Conservation (phyloP, 2,329 filamentous ascomycete species). For the Paraconiothyrium sp. region DNA sequence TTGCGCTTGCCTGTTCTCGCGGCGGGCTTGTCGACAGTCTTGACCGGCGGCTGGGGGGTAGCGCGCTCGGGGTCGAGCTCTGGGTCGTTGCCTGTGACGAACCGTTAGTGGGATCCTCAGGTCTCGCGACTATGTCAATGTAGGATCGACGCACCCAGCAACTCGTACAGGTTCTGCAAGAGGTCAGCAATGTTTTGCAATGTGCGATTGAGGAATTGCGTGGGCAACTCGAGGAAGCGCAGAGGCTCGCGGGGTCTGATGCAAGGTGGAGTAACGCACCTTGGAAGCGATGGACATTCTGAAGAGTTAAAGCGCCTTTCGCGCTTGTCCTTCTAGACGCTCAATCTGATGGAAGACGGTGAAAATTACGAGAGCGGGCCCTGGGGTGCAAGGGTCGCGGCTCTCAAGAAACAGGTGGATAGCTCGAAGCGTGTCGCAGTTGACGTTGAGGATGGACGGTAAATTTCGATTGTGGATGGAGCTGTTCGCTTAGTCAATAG, state of each 20-base stretch:
- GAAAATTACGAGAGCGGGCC: conserved; percentile 50
- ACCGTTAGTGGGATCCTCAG: conserved; percentile 26
- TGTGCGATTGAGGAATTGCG: conserved; percentile 6
- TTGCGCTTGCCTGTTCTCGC: conserved; percentile 87
- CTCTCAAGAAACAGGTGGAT: conserved; percentile 43
- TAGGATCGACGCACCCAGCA: conserved; percentile 78
- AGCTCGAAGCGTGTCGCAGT: conserved; percentile 24
- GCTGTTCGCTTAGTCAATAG: conserved; percentile 41
- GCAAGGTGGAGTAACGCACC: conserved; percentile 43
- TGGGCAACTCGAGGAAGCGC: conserved; percentile 14
- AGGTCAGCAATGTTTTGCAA: conserved; percentile 47
- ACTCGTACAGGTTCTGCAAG: conserved; percentile 91
- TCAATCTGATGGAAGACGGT: conserved; percentile 47
- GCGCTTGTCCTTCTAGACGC: conserved; percentile 55
- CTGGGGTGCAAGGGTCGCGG: conserved; percentile 49
- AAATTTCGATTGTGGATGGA: conserved; percentile 36
- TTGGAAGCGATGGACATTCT: conserved; percentile 56
- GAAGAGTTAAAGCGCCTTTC: conserved; percentile 55
- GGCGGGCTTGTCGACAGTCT: conserved; percentile 85
- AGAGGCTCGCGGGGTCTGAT: conserved; percentile 14
- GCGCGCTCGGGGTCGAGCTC: conserved; percentile 78
- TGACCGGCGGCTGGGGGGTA: conserved; percentile 76
- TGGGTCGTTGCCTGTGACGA: conserved; percentile 70
- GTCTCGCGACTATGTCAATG: conserved; percentile 20
- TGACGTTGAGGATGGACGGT: conserved; percentile 41